These are phyloP conservation scores for Neurospora sp. DNA, from an alignment of 2,329 filamentous ascomycete species.

Conservation along the genomic window DNA sequence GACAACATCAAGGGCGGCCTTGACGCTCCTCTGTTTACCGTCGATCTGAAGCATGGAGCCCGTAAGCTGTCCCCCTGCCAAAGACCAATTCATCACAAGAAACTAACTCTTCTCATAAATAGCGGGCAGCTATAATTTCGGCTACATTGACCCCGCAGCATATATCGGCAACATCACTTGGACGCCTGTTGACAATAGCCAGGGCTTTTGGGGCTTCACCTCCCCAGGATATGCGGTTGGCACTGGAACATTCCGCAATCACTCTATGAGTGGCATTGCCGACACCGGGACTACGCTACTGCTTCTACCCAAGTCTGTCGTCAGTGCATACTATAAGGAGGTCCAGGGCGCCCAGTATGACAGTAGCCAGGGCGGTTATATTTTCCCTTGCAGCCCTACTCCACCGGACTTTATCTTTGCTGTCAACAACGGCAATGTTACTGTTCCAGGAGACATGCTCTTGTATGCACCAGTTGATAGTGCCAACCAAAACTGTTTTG, in stretches of 20 bases:
- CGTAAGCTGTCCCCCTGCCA: slow-evolving; percentile 18
- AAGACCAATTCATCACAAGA: neutral
- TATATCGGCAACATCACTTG: slow-evolving; percentile 50
- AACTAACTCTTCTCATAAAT: neutral
- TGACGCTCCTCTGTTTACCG: slow-evolving; percentile 23
- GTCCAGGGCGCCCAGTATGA: slow-evolving; percentile 33
- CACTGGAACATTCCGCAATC: slow-evolving; percentile 20
- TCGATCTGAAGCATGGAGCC: slow-evolving; percentile 23
- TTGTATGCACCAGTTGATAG: slow-evolving; percentile 36
- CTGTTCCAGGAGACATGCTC: slow-evolving; percentile 38
- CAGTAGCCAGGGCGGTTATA: slow-evolving; percentile 33
- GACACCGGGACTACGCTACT: slow-evolving; percentile 53
- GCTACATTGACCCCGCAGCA: slow-evolving; percentile 43
- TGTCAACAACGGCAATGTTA: slow-evolving; percentile 32
- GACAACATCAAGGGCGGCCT: slow-evolving; percentile 23
- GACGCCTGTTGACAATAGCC: slow-evolving; percentile 38
- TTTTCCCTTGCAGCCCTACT: slow-evolving; percentile 38
- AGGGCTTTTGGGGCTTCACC: slow-evolving; percentile 56
- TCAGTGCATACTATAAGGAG: slow-evolving; percentile 39
- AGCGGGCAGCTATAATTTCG: slow-evolving; percentile 27
- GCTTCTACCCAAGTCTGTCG: slow-evolving; percentile 36
- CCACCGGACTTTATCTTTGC: slow-evolving; percentile 41
- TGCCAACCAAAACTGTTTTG: slow-evolving; percentile 41
- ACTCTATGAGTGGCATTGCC: slow-evolving; percentile 34
- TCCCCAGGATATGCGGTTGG: slow-evolving; percentile 26